Conservation (phyloP, 495 filamentous ascomycete species). For the Penicillium samsonianum region DNA sequence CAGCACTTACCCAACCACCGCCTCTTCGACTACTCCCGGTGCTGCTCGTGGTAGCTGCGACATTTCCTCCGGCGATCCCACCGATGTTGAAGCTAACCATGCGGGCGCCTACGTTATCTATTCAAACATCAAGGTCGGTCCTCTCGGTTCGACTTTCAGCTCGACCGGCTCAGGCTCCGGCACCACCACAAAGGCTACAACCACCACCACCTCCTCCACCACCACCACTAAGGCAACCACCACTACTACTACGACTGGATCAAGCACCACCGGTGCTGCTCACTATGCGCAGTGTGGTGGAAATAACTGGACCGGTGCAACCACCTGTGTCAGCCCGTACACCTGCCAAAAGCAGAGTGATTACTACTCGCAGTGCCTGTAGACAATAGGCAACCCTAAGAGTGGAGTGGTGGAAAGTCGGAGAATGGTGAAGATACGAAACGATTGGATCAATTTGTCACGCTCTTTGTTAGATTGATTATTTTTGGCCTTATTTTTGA, state of each 20-base stretch:
- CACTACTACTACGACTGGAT: slow-evolving; percentile 31
- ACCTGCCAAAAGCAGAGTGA: slow-evolving; percentile 41
- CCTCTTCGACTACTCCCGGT: slow-evolving; percentile 58
- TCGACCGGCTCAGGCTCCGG: slow-evolving; percentile 12
- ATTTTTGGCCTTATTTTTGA: background rate
- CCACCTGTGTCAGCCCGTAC: slow-evolving; percentile 43
- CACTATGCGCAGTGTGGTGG: slow-evolving; percentile 55
- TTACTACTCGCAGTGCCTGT: slow-evolving; percentile 52
- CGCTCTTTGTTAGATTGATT: background rate
- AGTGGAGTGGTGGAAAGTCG: background rate
- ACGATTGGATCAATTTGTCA: background rate
- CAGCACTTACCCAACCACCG: slow-evolving; percentile 66
- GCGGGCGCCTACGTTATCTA: slow-evolving; percentile 62
- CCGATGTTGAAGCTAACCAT: slow-evolving; percentile 56
- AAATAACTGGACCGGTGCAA: slow-evolving; percentile 47
- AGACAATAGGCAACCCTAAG: background rate
- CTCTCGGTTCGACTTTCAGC: slow-evolving; percentile 62
- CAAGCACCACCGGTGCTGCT: slow-evolving; percentile 27
- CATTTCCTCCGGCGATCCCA: slow-evolving; percentile 61
- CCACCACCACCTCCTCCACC: slow-evolving; percentile 10
- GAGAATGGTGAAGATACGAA: background rate
- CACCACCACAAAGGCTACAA: too few species aligned
- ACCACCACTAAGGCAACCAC: slow-evolving; percentile 23
- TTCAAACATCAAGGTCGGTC: slow-evolving; percentile 70
- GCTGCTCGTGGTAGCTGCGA: slow-evolving; percentile 69